Conservation (phyloP, 495 filamentous ascomycete species). For the Venustampulla echinocandica region DNA sequence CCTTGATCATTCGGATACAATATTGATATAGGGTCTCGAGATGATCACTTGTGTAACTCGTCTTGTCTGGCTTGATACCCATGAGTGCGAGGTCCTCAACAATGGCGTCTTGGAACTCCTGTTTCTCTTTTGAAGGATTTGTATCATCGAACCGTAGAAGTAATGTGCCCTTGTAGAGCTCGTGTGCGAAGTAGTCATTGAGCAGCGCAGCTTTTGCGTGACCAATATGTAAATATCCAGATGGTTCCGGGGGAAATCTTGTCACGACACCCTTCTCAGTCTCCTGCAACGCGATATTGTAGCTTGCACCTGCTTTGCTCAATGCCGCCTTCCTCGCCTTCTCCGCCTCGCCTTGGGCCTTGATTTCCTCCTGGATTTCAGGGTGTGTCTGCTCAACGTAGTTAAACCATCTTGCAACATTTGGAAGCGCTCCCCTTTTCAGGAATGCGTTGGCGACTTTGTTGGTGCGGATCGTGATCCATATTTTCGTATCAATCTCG, state of each 20-base stretch:
- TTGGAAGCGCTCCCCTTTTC: conserved; percentile 66
- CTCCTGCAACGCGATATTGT: conserved; percentile 81
- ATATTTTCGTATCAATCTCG: conserved; percentile 71
- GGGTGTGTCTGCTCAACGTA: conserved; percentile 77
- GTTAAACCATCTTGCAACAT: conserved; percentile 80
- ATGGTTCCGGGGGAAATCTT: conserved; percentile 92
- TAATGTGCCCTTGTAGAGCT: conserved; percentile 63
- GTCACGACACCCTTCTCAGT: conserved; percentile 90
- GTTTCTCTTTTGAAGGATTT: conserved; percentile 73
- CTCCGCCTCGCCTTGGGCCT: conserved; percentile 50
- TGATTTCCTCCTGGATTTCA: conserved; percentile 48
- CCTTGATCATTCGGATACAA: conserved; percentile 61
- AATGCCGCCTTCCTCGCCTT: conserved; percentile 63
- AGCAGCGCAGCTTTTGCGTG: conserved; percentile 74
- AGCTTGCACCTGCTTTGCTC: conserved; percentile 78
- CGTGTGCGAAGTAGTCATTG: conserved; percentile 78
- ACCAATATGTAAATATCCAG: conserved; percentile 77
- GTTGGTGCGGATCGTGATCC: conserved; percentile 79
- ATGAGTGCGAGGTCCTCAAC: conserved; percentile 65
- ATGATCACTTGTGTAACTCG: conserved; percentile 66
- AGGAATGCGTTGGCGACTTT: conserved; percentile 73
- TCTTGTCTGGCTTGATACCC: conserved; percentile 66
- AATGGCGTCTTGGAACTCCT: conserved; percentile 71
- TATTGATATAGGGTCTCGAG: conserved; percentile 65
- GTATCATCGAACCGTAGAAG: conserved; percentile 76